phyloP scores from a whole-genome alignment of 1,284 basidiomycete genomes.

The Ganoderma multipileum region DNA sequence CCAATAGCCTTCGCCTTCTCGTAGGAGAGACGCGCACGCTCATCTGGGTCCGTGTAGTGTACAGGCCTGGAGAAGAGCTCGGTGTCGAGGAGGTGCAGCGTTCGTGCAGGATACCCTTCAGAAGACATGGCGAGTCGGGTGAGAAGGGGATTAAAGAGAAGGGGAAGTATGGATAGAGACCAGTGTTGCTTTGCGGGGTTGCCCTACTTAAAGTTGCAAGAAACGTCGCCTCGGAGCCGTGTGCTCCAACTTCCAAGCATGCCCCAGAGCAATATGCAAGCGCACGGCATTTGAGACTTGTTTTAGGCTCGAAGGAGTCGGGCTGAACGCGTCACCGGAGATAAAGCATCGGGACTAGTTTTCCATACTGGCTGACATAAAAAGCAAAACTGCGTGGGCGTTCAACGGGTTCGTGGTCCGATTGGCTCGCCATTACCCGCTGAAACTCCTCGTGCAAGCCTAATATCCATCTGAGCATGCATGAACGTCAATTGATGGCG shows the following conservation, averaged over 20 bases:
- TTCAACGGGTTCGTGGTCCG: too few species aligned
- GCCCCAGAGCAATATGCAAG: not conserved
- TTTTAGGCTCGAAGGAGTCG: not conserved
- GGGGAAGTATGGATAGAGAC: not conserved
- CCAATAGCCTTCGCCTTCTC: slow-evolving; percentile 36
- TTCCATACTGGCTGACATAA: not conserved
- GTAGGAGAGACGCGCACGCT: slow-evolving; percentile 32
- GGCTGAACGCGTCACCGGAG: not conserved
- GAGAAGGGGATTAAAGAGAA: not conserved
- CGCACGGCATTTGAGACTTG: not conserved
- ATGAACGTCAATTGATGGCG: too few species aligned
- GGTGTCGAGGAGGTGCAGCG: slow-evolving; percentile 25
- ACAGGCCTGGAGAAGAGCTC: slow-evolving; percentile 24
- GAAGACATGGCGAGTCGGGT: slow-evolving; percentile 24
- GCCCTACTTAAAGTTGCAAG: not conserved
- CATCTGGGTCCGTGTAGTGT: slow-evolving; percentile 23
- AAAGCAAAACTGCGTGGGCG: not conserved
- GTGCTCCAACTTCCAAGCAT: not conserved
- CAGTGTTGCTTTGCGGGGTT: not conserved
- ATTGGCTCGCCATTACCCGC: not conserved
- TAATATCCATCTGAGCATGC: too few species aligned
- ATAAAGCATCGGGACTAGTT: not conserved
- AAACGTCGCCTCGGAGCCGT: not conserved
- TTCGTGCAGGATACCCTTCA: slow-evolving; percentile 26
- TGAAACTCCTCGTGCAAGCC: not conserved